These are phyloP conservation scores for Lanzia echinophila DNA, from an alignment of 2,329 filamentous ascomycete genomes.

Conservation along the genomic window DNA sequence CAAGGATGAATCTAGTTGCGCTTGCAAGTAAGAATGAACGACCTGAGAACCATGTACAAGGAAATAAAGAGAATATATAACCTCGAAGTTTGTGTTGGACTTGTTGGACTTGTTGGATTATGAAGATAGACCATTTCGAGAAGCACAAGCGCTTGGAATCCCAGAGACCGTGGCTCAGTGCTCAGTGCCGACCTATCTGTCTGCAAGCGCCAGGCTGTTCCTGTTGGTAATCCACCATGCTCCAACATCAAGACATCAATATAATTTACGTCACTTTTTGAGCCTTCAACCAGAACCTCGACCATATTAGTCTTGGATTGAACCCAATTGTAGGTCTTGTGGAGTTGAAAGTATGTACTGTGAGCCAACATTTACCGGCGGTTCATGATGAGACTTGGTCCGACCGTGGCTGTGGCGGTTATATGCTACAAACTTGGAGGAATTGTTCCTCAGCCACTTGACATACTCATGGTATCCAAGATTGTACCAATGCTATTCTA, in stretches of 20 bases:
- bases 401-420: constrained; percentile 3
- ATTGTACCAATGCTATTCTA: too few species aligned
- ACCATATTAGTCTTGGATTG: too few species aligned
- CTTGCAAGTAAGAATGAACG: not conserved
- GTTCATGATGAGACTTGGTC: not conserved
- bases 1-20: not conserved
- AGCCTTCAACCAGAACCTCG: too few species aligned
- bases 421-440: not conserved
- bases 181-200: too few species aligned
- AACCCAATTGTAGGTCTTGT: too few species aligned
- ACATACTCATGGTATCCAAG: too few species aligned
- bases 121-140: not conserved
- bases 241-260: too few species aligned
- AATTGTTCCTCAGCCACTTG: not conserved
- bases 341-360: not conserved
- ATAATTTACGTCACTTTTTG: too few species aligned
- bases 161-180: not conserved
- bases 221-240: too few species aligned
- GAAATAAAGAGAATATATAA: not conserved
- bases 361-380: not conserved
- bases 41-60: not conserved
- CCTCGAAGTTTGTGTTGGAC: not conserved
- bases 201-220: not conserved
- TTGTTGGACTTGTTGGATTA: not conserved
- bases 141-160: not conserved